phyloP scores from a whole-genome alignment of 2,329 filamentous ascomycete genomes.

The Hymenoscyphus linearis region DNA sequence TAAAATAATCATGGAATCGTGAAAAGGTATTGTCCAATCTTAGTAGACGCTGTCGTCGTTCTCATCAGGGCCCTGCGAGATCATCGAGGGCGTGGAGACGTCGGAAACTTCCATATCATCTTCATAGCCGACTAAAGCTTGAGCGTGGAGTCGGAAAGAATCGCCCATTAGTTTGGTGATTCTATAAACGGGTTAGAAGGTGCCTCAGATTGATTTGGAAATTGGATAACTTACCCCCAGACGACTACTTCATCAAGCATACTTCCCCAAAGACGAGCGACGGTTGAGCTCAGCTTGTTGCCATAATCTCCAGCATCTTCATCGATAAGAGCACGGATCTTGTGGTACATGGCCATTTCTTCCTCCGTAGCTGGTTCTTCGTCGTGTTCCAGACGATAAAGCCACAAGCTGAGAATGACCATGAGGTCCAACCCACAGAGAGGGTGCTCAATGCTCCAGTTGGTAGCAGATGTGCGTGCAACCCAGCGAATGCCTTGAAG shows the following conservation, averaged over 20 bases:
- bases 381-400: conserved; percentile 98
- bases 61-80: conserved; percentile 60
- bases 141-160: conserved; percentile 93
- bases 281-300: conserved; percentile 85
- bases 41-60: conserved; percentile 64
- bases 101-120: conserved; percentile 70
- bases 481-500: conserved; percentile 96
- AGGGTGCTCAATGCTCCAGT: conserved; percentile 98
- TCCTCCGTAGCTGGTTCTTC: conserved; percentile 84
- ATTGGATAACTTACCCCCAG: conserved; percentile 78
- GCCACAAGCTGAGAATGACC: conserved; percentile 95
- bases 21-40: conserved; percentile 22
- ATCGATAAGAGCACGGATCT: conserved; percentile 82
- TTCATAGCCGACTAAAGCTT: conserved; percentile 91
- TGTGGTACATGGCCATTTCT: conserved; percentile 86
- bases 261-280: conserved; percentile 91
- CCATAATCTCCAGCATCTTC: conserved; percentile 85
- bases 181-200: conserved; percentile 48
- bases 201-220: background rate
- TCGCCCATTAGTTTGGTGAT: conserved; percentile 96
- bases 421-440: conserved; percentile 95
- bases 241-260: conserved; percentile 99
- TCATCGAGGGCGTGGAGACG: conserved; percentile 66
- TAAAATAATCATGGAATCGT: conserved; percentile 40
- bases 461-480: conserved; percentile 92